phyloP scores from a whole-genome alignment of 306 rosid genomes.

The peach (Prunus persica) region DNA sequence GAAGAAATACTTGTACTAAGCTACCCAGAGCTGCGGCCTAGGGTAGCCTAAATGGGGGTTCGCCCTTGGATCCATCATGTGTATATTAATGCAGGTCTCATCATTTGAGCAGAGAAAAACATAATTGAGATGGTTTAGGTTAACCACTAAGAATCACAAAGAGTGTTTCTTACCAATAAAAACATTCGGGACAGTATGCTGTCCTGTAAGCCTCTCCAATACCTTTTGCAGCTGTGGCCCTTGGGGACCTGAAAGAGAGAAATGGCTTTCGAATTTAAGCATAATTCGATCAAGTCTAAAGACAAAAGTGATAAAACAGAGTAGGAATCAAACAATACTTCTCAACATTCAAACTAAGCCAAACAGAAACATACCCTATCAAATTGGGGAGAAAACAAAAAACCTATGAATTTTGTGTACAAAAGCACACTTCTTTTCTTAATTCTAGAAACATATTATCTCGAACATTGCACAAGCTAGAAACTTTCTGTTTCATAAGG shows the following conservation, averaged over 20 bases:
- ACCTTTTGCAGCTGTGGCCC: conserved; percentile 92
- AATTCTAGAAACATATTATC: neutral
- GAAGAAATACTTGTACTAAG: neutral
- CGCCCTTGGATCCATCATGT: neutral
- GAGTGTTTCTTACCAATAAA: conserved; percentile 60
- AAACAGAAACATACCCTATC: neutral
- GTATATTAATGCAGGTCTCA: neutral
- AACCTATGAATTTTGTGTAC: neutral
- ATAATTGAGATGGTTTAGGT: neutral
- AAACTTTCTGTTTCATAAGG: neutral
- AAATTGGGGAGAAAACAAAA: neutral
- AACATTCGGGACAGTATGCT: conserved; percentile 93
- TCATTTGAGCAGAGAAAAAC: neutral
- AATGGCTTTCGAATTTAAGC: neutral
- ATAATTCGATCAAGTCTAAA: neutral
- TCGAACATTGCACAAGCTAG: neutral
- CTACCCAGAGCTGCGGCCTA: neutral
- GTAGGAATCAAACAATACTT: neutral
- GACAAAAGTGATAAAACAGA: neutral
- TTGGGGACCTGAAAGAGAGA: conserved; percentile 68
- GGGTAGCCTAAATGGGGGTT: neutral
- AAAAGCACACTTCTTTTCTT: neutral
- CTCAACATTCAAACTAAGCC: neutral
- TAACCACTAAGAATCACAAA: neutral
- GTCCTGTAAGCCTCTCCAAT: conserved; percentile 90